These are phyloP conservation scores for Meira miltonrushii DNA, from an alignment of 1,284 basidiomycete species.

Conservation along the genomic window DNA sequence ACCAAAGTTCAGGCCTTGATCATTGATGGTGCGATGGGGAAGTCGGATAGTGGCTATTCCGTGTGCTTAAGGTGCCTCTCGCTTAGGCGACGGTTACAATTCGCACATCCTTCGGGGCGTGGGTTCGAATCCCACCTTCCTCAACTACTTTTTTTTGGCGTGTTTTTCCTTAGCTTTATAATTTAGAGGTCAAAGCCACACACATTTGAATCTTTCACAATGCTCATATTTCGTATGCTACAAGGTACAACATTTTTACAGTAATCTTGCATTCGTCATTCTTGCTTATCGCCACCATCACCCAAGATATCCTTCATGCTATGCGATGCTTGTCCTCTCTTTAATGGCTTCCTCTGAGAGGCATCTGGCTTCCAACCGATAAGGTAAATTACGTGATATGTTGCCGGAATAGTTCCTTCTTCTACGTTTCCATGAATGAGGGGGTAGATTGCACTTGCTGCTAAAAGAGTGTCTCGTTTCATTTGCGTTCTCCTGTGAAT, in stretches of 20 bases:
- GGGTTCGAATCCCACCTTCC: constrained; percentile 4
- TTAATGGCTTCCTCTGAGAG: constrained; percentile 74
- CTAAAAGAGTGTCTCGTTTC: constrained; percentile 78
- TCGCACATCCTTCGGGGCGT: constrained; percentile 2
- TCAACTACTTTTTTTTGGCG: neutral
- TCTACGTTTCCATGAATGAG: constrained; percentile 56
- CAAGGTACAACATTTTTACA: too few species aligned
- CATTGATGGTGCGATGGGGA: too few species aligned
- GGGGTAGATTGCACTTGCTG: constrained; percentile 88
- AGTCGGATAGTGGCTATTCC: too few species aligned
- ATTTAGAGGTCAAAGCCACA: too few species aligned
- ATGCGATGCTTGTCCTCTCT: constrained; percentile 74
- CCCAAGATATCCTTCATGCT: constrained; percentile 66
- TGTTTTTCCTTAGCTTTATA: neutral
- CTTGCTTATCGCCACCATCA: neutral
- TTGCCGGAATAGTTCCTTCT: constrained; percentile 69
- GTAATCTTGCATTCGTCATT: neutral
- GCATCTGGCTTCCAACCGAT: constrained; percentile 96
- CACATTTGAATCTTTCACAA: too few species aligned
- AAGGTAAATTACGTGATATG: constrained; percentile 92
- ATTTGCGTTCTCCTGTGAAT: constrained; percentile 63
- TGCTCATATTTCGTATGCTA: too few species aligned
- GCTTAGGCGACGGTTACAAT: too few species aligned
- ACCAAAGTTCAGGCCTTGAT: too few species aligned
- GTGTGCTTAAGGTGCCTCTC: too few species aligned